A percentile compares a stretch with the other conserved stretches of the same genome.
These are phyloP conservation scores for Mortierella sp. DNA, from an alignment of 371 early-diverging fungal species.

Conservation along the genomic window DNA sequence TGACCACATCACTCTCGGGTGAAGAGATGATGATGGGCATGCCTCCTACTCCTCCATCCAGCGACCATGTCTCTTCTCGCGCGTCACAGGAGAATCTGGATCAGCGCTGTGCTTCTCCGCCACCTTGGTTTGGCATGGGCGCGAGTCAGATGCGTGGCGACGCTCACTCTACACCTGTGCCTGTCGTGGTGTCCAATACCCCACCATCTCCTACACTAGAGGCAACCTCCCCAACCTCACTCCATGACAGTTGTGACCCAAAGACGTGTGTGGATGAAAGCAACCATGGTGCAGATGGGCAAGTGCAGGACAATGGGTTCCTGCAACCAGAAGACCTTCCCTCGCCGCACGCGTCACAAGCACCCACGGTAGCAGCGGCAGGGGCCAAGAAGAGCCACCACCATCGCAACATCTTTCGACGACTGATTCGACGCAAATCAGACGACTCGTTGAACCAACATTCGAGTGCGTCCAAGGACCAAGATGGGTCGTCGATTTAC, in stretches of 20 bases:
- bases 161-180: too few species aligned
- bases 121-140: too few species aligned
- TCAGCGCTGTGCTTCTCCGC: too few species aligned
- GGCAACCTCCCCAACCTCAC: too few species aligned
- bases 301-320: too few species aligned
- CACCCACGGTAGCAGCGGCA: too few species aligned
- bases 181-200: too few species aligned
- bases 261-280: too few species aligned
- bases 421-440: conserved; percentile 24
- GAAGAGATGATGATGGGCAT: conserved; percentile 1
- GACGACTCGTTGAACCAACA: conserved; percentile 6
- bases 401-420: conserved; percentile 27
- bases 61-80: not conserved
- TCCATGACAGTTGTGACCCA: too few species aligned
- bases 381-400: conserved; percentile 10
- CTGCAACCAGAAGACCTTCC: not conserved
- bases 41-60: not conserved
- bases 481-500: conserved; percentile 7
- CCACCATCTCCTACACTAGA: too few species aligned
- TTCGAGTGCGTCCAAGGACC: not conserved
- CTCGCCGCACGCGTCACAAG: not conserved
- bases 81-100: not conserved
- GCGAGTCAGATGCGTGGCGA: too few species aligned
- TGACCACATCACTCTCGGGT: not conserved
- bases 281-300: too few species aligned